These are phyloP conservation scores for Silene uniflora DNA, from an alignment of 148 eudicot species.

Conservation along the genomic window DNA sequence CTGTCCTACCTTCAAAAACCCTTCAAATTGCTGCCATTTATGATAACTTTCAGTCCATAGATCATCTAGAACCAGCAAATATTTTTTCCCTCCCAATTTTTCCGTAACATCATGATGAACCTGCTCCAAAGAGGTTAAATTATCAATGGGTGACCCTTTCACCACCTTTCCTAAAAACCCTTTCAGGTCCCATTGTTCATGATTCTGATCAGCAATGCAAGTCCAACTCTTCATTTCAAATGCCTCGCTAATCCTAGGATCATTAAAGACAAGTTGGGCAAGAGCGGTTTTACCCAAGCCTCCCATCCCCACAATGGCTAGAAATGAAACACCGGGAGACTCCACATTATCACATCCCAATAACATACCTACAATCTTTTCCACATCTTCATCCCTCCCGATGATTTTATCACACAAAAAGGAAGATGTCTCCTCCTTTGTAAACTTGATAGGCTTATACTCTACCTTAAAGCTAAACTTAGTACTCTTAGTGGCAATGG, in stretches of 20 bases:
- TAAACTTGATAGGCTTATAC: neutral
- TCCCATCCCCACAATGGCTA: constrained; percentile 33
- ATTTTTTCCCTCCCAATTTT: constrained; percentile 3
- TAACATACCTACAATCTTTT: constrained; percentile 17
- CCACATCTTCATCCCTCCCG: constrained; percentile 35
- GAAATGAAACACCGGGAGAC: constrained; percentile 2
- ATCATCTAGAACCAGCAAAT: constrained; percentile 6
- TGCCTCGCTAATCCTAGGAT: constrained; percentile 14
- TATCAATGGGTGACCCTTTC: neutral
- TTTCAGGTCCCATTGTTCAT: neutral
- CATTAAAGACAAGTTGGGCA: constrained; percentile 28
- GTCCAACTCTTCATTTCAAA: constrained; percentile 25
- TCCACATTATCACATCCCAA: constrained; percentile 2
- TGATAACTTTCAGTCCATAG: constrained; percentile 2
- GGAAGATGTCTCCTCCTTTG: constrained; percentile 9
- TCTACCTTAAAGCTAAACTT: constrained; percentile 13
- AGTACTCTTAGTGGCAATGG: constrained; percentile 6
- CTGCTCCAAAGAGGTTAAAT: neutral
- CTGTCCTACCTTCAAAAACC: constrained; percentile 9
- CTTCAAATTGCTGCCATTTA: neutral
- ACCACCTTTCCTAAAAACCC: neutral
- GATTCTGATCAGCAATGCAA: constrained; percentile 23
- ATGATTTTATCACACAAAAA: constrained; percentile 18
- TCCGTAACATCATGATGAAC: neutral
- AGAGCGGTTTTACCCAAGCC: constrained; percentile 40